Percentiles rank a stretch among this genome's conserved stretches.
Evolutionary conservation across 148 eudicot genomes (phyloP).

Genomic region (Vaccinium macrocarpon): DNA sequence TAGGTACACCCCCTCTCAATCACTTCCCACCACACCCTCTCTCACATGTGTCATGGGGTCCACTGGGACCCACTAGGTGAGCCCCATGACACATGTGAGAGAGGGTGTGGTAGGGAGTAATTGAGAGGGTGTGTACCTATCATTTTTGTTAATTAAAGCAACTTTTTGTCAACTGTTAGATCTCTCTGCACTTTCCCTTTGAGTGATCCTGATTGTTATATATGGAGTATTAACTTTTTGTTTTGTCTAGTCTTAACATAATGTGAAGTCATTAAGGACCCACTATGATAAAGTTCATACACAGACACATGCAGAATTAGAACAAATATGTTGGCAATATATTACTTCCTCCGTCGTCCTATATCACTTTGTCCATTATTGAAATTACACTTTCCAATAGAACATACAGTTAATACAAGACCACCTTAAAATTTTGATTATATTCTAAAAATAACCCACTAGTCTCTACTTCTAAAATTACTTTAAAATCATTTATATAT

Average conservation of each 20-base stretch:
- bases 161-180: conserved; percentile 3
- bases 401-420: too few species aligned
- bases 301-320: neutral
- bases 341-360: neutral
- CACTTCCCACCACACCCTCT: too few species aligned
- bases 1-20: too few species aligned
- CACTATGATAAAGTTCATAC: neutral
- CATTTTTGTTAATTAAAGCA: neutral
- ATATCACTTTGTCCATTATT: neutral
- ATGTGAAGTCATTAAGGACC: neutral
- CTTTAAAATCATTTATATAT: too few species aligned
- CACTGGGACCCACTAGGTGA: too few species aligned
- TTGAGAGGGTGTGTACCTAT: too few species aligned
- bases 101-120: too few species aligned
- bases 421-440: too few species aligned
- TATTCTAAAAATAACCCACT: neutral
- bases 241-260: neutral
- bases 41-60: too few species aligned
- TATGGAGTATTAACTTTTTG: neutral
- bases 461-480: neutral
- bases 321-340: neutral
- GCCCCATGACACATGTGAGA: too few species aligned
- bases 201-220: neutral
- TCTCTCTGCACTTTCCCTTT: conserved; percentile 10
- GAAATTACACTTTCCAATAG: too few species aligned